Evolutionary conservation across 2,329 filamentous ascomycete species (phyloP).

Genomic region (Ceratocystis alfenasii): DNA sequence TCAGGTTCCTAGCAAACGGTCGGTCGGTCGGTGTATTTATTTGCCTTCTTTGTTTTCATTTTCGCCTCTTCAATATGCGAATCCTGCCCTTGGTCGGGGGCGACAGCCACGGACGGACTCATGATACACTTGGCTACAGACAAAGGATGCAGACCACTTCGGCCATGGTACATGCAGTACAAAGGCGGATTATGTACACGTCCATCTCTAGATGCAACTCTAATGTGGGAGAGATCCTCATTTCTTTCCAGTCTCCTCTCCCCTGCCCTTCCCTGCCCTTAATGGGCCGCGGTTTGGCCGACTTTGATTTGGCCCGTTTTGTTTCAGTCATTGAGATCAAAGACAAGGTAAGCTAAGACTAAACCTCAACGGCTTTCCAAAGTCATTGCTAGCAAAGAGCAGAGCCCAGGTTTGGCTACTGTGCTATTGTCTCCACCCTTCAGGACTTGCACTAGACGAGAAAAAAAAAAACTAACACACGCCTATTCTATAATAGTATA

Average conservation of each 20-base stretch:
- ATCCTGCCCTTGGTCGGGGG: background rate
- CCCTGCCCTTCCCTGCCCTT: background rate
- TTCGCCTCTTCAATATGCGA: background rate
- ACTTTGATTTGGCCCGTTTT: constrained; percentile 4
- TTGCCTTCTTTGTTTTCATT: background rate
- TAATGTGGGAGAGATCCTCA: background rate
- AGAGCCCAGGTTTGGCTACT: background rate
- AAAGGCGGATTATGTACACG: background rate
- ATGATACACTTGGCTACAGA: background rate
- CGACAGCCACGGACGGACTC: background rate
- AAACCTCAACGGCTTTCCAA: background rate
- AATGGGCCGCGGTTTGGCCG: constrained; percentile 8
- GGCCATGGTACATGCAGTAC: background rate
- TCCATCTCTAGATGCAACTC: background rate
- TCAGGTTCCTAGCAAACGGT: background rate
- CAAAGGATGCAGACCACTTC: background rate
- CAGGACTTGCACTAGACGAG: background rate
- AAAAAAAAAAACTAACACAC: background rate
- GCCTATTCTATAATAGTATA: background rate
- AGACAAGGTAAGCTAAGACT: background rate
- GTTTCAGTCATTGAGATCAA: constrained; percentile 4
- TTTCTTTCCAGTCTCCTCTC: background rate
- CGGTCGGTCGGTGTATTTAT: background rate
- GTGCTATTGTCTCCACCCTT: background rate
- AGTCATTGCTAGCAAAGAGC: background rate